phyloP scores from a whole-genome alignment of 2,329 filamentous ascomycete species.

The Colletotrichum ledebouriae region DNA sequence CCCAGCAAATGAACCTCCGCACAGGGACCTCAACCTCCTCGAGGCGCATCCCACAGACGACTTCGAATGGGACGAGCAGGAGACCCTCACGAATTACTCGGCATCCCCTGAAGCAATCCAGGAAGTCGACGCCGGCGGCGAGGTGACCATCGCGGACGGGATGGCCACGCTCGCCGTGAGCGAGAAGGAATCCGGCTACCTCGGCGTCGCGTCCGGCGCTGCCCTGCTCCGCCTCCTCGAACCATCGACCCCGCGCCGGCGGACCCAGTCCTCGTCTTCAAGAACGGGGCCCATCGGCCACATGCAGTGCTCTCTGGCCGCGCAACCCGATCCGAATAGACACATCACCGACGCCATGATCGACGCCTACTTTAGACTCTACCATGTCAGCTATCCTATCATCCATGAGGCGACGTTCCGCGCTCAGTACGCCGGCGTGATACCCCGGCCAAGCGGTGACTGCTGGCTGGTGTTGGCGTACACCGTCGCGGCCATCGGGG shows the following conservation, averaged over 20 bases:
- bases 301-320: conserved; percentile 38
- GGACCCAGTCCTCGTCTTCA: conserved; percentile 43
- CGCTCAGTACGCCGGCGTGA: conserved; percentile 45
- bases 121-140: conserved; percentile 45
- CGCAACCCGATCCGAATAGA: conserved; percentile 51
- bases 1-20: conserved; percentile 14
- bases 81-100: conserved; percentile 46
- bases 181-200: conserved; percentile 57
- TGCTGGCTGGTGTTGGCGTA: conserved; percentile 51
- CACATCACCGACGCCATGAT: conserved; percentile 50
- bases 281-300: conserved; percentile 29
- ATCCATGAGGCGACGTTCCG: conserved; percentile 34
- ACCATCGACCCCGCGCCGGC: conserved; percentile 46
- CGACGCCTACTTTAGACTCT: conserved; percentile 43
- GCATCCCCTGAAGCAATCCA: conserved; percentile 45
- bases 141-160: conserved; percentile 49
- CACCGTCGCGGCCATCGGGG: conserved; percentile 30
- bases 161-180: conserved; percentile 55
- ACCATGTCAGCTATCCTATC: conserved; percentile 37
- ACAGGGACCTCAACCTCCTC: conserved; percentile 44
- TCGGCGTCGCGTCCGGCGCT: conserved; percentile 60
- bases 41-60: conserved; percentile 52
- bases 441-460: conserved; percentile 49
- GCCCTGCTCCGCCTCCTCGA: conserved; percentile 57
- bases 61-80: conserved; percentile 55